Evolutionary conservation across 306 rosid species (phyloP).

Genomic region (Cicer arietinum): DNA sequence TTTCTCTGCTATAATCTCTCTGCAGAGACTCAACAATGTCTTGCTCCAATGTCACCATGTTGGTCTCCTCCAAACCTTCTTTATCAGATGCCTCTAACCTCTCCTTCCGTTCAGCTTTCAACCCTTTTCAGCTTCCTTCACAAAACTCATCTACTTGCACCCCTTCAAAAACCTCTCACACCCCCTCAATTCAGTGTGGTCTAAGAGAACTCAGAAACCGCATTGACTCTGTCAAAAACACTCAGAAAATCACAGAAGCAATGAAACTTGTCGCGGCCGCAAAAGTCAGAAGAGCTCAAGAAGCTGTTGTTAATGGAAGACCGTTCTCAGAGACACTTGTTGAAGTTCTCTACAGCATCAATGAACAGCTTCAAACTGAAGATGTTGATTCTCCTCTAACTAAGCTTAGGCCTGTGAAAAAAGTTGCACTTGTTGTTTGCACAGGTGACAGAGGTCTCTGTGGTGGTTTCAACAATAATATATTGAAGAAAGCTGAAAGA

Average conservation of each 20-base stretch:
- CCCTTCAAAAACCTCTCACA: slow-evolving; percentile 46
- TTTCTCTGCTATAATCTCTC: slow-evolving; percentile 39
- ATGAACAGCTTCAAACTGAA: slow-evolving; percentile 86
- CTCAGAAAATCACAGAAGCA: slow-evolving; percentile 94
- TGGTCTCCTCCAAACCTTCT: slow-evolving; percentile 63
- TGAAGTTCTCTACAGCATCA: slow-evolving; percentile 91
- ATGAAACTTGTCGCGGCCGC: slow-evolving; percentile 98
- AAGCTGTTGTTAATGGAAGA: slow-evolving; percentile 87
- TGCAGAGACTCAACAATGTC: slow-evolving; percentile 44
- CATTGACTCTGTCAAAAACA: slow-evolving; percentile 76
- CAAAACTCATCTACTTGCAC: slow-evolving; percentile 45
- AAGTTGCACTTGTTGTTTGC: slow-evolving; percentile 74
- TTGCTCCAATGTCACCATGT: slow-evolving; percentile 61
- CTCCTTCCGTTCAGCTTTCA: slow-evolving; percentile 63
- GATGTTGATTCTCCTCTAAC: slow-evolving; percentile 77
- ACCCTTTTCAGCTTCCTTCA: slow-evolving; percentile 73
- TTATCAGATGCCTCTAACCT: slow-evolving; percentile 68
- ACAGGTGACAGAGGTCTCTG: slow-evolving; percentile 95
- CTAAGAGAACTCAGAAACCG: slow-evolving; percentile 81
- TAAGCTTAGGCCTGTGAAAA: slow-evolving; percentile 79
- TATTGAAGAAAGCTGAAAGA: slow-evolving; percentile 72
- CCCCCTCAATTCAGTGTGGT: slow-evolving; percentile 65
- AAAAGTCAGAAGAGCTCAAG: slow-evolving; percentile 92
- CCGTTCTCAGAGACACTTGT: slow-evolving; percentile 90
- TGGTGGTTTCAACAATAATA: slow-evolving; percentile 68